Evolutionary conservation across 202 grass and related monocot genomes (phyloP), one percentile per base, ranked within the genome.

Genomic region (Hordeum pubiflorum): DNA sequence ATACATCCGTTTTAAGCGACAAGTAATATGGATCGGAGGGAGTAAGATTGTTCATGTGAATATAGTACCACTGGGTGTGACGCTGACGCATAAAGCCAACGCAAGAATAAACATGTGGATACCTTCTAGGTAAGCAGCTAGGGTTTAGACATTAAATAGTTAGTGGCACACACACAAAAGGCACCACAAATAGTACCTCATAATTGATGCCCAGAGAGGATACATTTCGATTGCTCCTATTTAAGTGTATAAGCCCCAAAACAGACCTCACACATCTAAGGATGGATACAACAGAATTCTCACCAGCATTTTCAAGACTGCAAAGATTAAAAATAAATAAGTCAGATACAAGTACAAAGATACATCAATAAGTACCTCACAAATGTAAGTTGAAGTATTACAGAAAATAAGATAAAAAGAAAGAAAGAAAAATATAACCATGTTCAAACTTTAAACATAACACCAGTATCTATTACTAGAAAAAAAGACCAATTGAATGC

Each of bases 291-390:
- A 97, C 85, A 41, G 89, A 97, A 86, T 73, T 88, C 86, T 97
- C 94, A 62, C 91, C 91, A 80, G 94, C 86, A 85, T 93, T 93
- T 83, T 97, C 91, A 88, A 97, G 91, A 68, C 91, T 97, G 84
- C 69, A 82, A 61, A 76, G 63, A 74, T 69, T 60, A 83, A 74
- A 57, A 85, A 69, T 54, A 88, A 62, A 75, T 18, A 59, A 82
- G 27, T 44, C 10, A 77, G 17, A 58, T 48, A 41, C 33, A 52
- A 41, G 10, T 20, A 11, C 66, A 58, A 76, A 3, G 18, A 18
- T 38, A 38, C 7, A 78, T 50, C 20, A 56, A 20, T 14, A 21
- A 34, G 26, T 33, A 72, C 32, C 29, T 13, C 50, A 21, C 26
- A 14, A 15, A 38, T 32, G 8, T 66, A 31, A 69, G 31, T 73